Evolutionary conservation across 2,329 filamentous ascomycete genomes (phyloP).

Genomic region (Myriangium duriaei): DNA sequence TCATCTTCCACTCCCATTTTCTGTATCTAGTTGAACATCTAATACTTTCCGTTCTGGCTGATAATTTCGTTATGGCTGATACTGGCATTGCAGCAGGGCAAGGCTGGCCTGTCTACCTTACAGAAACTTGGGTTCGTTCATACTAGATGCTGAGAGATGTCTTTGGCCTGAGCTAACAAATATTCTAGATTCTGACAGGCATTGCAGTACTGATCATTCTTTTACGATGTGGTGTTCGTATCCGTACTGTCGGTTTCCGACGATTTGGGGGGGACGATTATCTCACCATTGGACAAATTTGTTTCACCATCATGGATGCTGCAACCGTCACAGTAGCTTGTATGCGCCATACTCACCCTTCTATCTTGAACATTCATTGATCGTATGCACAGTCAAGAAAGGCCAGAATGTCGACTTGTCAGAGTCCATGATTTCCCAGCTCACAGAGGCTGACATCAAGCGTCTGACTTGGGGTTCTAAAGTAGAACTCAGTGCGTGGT

Average conservation of each 20-base stretch:
- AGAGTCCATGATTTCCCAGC: slow-evolving; percentile 12
- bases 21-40: too few relatives aligned
- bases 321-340: slow-evolving; percentile 25
- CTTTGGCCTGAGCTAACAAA: neutral
- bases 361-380: neutral
- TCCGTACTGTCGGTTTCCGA: slow-evolving; percentile 27
- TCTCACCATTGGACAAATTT: slow-evolving; percentile 20
- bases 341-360: slow-evolving; percentile 10
- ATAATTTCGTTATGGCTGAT: too few relatives aligned
- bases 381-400: slow-evolving; percentile 14
- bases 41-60: too few relatives aligned
- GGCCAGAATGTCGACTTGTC: slow-evolving; percentile 21
- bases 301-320: slow-evolving; percentile 26
- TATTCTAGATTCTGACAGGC: slow-evolving; percentile 18
- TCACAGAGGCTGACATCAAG: slow-evolving; percentile 20
- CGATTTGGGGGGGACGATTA: slow-evolving; percentile 30
- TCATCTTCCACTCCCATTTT: too few relatives aligned
- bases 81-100: slow-evolving; percentile 6
- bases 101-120: slow-evolving; percentile 3
- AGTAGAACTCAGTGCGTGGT: slow-evolving; percentile 29
- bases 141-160: neutral
- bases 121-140: slow-evolving; percentile 4
- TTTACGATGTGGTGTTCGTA: slow-evolving; percentile 24
- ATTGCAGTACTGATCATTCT: slow-evolving; percentile 24
- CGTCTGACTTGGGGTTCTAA: slow-evolving; percentile 25